A percentile compares a stretch with the other conserved stretches of the same genome.
phyloP scores from a whole-genome alignment of 495 filamentous ascomycete species.

The Penicillium samsonianum region DNA sequence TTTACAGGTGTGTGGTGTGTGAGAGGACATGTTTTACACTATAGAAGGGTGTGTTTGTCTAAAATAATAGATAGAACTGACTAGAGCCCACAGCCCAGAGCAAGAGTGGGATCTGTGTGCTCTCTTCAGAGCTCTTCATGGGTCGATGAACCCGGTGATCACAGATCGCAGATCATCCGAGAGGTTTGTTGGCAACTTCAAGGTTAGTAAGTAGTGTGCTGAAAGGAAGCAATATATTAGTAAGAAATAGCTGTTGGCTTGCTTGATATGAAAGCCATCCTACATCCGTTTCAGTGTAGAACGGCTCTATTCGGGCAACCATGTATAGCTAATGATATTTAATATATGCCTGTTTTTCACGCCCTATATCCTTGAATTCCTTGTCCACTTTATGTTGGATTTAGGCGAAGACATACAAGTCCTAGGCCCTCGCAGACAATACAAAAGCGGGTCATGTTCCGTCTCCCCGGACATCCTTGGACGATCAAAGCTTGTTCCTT shows the following conservation, averaged over 20 bases:
- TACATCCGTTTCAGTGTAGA: too few species aligned
- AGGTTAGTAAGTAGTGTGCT: background rate
- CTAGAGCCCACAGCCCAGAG: background rate
- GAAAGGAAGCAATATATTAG: background rate
- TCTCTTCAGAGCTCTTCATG: background rate
- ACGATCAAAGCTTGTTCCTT: background rate
- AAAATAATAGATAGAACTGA: background rate
- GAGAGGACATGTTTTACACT: background rate
- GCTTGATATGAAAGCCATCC: too few species aligned
- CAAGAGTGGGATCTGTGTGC: background rate
- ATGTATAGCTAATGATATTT: background rate
- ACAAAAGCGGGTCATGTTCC: background rate
- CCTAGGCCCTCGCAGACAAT: background rate
- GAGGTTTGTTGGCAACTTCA: background rate
- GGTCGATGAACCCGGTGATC: background rate
- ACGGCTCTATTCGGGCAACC: background rate
- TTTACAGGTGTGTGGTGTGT: background rate
- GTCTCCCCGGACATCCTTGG: background rate
- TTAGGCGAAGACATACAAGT: background rate
- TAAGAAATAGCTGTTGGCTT: background rate
- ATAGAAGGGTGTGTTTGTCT: background rate
- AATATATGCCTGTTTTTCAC: background rate
- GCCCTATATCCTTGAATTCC: background rate
- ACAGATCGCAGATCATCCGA: background rate
- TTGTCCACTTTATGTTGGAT: background rate